Evolutionary conservation across 2,329 filamentous ascomycete genomes (phyloP).

Genomic region (Thermomyces lanuginosus): DNA sequence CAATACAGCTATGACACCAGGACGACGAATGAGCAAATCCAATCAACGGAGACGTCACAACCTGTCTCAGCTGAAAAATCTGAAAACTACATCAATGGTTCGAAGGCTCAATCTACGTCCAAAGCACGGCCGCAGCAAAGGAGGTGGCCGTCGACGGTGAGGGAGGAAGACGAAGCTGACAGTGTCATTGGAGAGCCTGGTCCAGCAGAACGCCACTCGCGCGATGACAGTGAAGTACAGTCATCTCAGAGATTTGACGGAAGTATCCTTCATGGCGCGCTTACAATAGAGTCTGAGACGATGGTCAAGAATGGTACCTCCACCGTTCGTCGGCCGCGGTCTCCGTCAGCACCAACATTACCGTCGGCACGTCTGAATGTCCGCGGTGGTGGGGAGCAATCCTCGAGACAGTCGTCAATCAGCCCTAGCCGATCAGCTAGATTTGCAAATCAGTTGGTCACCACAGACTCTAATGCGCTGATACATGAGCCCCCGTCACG

Average conservation of each 20-base stretch:
- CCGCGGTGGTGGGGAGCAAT: conserved; percentile 1
- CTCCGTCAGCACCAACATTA: conserved; percentile 5
- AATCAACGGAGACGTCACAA: no score
- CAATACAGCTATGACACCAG: no score
- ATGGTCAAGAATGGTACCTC: no score
- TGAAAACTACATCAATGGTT: conserved; percentile 5
- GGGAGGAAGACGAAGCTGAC: conserved; percentile 27
- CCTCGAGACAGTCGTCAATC: conserved; percentile 5
- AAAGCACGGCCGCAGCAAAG: conserved; percentile 13
- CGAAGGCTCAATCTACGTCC: conserved; percentile 10
- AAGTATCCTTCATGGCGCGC: no score
- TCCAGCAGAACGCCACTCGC: conserved; percentile 11
- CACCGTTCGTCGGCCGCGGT: conserved; percentile 4
- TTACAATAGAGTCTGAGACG: no score
- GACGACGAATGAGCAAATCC: no score
- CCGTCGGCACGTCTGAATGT: conserved; percentile 4
- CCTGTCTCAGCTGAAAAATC: conserved; percentile 1
- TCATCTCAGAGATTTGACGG: no score
- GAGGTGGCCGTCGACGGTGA: conserved; percentile 25
- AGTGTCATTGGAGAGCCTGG: no score
- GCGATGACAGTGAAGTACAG: no score
- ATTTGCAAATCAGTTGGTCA: conserved; percentile 37
- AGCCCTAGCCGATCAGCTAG: conserved; percentile 41
- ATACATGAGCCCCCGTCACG: conserved; percentile 43
- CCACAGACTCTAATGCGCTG: conserved; percentile 31